Conservation (phyloP, 805 yeast genomes). For the Candida golubevii region DNA sequence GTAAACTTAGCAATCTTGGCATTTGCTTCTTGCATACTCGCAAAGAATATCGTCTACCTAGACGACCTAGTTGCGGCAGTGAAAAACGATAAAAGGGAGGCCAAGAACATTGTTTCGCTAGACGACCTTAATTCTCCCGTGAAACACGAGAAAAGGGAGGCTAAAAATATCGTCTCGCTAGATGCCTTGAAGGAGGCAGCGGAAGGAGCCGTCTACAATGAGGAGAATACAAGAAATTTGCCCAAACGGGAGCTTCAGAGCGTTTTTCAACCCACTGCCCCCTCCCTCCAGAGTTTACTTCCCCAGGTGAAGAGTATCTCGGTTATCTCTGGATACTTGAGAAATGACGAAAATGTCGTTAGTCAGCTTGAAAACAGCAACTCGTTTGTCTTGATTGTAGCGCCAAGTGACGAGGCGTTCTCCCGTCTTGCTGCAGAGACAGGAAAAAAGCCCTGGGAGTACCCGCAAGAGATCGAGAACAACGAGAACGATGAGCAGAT, state of each 20-base stretch:
- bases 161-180: conserved; percentile 18
- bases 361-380: conserved; percentile 43
- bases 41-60: conserved; percentile 15
- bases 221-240: not conserved
- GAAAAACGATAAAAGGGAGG: conserved; percentile 15
- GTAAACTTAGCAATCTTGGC: conserved; percentile 10
- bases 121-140: conserved; percentile 13
- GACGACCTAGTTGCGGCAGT: conserved; percentile 13
- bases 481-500: conserved; percentile 32
- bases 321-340: conserved; percentile 64
- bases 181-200: conserved; percentile 10
- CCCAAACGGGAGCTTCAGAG: conserved; percentile 7
- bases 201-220: conserved; percentile 2
- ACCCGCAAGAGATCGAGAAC: conserved; percentile 50
- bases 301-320: conserved; percentile 42
- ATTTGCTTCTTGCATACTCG: conserved; percentile 14
- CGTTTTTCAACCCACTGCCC: conserved; percentile 9
- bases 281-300: conserved; percentile 31
- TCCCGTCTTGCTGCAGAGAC: conserved; percentile 35
- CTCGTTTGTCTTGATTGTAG: conserved; percentile 50
- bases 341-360: conserved; percentile 54
- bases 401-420: conserved; percentile 64
- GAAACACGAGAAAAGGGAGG: conserved; percentile 15
- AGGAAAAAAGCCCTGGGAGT: conserved; percentile 77
- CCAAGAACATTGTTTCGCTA: conserved; percentile 15